Base-by-base conservation (phyloP, 208 protist genomes). In the Acanthamoeba divionensis region DNA sequence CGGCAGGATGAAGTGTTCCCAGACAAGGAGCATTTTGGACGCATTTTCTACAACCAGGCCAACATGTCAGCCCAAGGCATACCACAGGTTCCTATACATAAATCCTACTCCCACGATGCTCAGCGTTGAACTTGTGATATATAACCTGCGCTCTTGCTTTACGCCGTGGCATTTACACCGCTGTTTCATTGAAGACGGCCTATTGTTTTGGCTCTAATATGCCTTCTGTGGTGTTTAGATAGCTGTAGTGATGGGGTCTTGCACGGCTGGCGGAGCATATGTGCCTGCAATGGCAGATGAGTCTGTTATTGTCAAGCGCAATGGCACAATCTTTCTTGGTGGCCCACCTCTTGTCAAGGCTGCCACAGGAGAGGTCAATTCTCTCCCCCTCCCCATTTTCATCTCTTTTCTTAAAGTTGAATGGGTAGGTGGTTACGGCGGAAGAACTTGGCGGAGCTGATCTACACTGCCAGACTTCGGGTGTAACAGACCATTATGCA, bases 41-140 rank as follows among this genome's bases (percentile, higher is more conserved):
- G 97, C 63, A 99, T 99, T 60, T 99, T 99, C 92, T 99, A 95
- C 93, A 99, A 99, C 93, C 98, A 99, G 93, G 97, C 98, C 2
- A 96, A 95, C 55, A 99, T 99, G 98, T 98, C 97, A 26, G 85
- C 95, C 13, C 92, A 95, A 79, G 91, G 94, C 33, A 99, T 99
- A 89, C 95, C 97, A 47, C 98, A 99, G 92, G 91, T 96, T 7
- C 3, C 33, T 3, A 63, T 48, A 45, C 85, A n/a, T n/a, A 1
- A 1, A 21, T 29, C 54, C 1, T 29, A 21, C n/a, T 24, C 21
- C 21, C 52, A 10, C 79, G 9, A n/a, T n/a, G n/a, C n/a, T n/a
- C n/a, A n/a, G n/a, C n/a, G n/a, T n/a, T n/a, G n/a, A n/a, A n/a
- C n/a, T n/a, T n/a, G 65, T 73, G 65, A 73, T 73, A 24, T 73